phyloP scores from a whole-genome alignment of 2,329 filamentous ascomycete species.

The Cladosporium sp. region DNA sequence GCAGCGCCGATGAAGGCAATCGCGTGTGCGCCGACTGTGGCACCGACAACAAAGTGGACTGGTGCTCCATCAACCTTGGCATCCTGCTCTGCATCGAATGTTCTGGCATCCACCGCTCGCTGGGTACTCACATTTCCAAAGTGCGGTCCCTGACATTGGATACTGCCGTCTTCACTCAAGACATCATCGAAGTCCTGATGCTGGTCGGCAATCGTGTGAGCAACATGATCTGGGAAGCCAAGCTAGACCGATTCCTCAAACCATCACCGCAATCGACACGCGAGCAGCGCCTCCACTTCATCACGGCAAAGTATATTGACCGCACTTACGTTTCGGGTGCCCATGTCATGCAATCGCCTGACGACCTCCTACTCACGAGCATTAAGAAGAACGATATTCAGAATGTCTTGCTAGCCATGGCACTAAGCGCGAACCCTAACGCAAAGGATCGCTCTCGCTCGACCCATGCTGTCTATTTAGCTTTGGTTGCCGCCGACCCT shows the following conservation, averaged over 20 bases:
- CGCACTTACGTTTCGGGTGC: conserved; percentile 75
- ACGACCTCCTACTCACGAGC: conserved; percentile 84
- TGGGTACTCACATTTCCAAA: conserved; percentile 97
- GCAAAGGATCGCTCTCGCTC: conserved; percentile 77
- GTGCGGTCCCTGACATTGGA: conserved; percentile 92
- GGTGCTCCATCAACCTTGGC: conserved; percentile 96
- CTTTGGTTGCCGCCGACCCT: conserved; percentile 87
- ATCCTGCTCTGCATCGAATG: conserved; percentile 98
- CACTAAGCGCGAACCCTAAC: conserved; percentile 83
- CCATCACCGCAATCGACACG: conserved; percentile 73
- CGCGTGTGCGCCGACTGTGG: conserved; percentile 92
- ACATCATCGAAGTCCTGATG: conserved; percentile 90
- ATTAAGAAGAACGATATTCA: conserved; percentile 97
- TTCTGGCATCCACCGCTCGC: conserved; percentile 91
- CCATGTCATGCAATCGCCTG: conserved; percentile 64
- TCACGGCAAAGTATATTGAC: conserved; percentile 91
- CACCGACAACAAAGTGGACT: conserved; percentile 88
- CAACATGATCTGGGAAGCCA: conserved; percentile 95
- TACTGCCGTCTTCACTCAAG: conserved; percentile 91
- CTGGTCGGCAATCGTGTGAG: conserved; percentile 90
- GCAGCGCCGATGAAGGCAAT: conserved; percentile 89
- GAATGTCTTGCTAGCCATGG: conserved; percentile 84
- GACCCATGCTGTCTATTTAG: conserved; percentile 85
- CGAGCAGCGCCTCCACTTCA: conserved; percentile 89
- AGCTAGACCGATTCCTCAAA: conserved; percentile 68